A percentile compares a stretch with the other conserved stretches of the same genome.
These are phyloP conservation scores for Melanopsichium pennsylvanicum DNA, from an alignment of 1,284 basidiomycete genomes.

Conservation along the genomic window DNA sequence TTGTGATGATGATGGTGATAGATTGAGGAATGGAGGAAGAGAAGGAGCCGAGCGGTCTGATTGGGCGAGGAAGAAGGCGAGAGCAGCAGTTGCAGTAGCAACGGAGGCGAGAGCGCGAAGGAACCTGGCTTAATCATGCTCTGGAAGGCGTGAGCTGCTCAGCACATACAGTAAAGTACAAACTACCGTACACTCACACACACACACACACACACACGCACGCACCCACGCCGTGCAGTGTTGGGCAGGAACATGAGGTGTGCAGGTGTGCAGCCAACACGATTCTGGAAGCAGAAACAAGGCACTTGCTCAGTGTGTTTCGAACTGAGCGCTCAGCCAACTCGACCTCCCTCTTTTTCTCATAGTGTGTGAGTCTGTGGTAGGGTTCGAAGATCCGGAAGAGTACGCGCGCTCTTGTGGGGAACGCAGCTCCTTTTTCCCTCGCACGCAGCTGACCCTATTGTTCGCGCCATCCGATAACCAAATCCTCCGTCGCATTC, in stretches of 20 bases:
- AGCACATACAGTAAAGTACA: too few relatives aligned
- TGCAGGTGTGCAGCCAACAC: neutral
- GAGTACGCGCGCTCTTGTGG: neutral
- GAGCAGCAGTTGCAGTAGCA: too few relatives aligned
- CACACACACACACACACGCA: conserved; percentile 2
- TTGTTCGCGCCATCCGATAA: conserved; percentile 2
- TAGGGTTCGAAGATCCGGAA: conserved; percentile 3
- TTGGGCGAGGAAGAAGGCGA: neutral
- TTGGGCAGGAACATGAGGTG: conserved; percentile 10
- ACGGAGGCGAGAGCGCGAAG: neutral
- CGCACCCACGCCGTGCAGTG: neutral
- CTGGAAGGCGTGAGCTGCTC: too few relatives aligned
- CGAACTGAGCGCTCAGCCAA: too few relatives aligned
- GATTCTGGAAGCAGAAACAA: too few relatives aligned
- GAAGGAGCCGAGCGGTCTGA: neutral
- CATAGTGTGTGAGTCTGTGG: too few relatives aligned
- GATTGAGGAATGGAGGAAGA: neutral
- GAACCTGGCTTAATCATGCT: too few relatives aligned
- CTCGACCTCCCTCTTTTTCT: too few relatives aligned
- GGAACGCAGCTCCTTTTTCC: neutral
- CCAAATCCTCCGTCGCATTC: too few relatives aligned
- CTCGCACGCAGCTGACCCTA: conserved; percentile 9
- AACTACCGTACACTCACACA: too few relatives aligned
- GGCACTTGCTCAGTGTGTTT: neutral
- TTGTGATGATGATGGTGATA: neutral